phyloP scores from a whole-genome alignment of 257 asterid genomes.

The Solanum stenotomum region DNA sequence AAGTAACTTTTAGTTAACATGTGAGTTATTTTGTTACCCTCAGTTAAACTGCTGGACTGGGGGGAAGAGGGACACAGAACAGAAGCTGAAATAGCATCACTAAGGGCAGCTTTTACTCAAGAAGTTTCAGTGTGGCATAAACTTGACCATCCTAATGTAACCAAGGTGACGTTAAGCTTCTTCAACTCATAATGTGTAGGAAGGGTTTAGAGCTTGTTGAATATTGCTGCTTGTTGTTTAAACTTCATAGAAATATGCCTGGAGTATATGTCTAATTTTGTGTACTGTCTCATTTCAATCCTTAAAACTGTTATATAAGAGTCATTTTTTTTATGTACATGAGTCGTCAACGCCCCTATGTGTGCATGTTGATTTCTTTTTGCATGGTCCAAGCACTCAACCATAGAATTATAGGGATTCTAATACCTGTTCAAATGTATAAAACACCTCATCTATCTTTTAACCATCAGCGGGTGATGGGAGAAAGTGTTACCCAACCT shows the following conservation, averaged over 20 bases:
- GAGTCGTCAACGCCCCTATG: not conserved
- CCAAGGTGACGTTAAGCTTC: conserved; percentile 40
- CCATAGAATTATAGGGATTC: not conserved
- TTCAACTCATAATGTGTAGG: not conserved
- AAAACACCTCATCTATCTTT: not conserved
- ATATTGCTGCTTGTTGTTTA: not conserved
- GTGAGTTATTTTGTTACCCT: conserved; percentile 11
- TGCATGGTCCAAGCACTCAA: not conserved
- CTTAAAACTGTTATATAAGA: not conserved
- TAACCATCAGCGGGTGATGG: not conserved
- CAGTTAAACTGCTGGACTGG: conserved; percentile 88
- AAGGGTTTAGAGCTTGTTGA: not conserved
- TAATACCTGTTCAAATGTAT: not conserved
- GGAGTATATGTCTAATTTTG: not conserved
- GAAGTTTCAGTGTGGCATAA: conserved; percentile 94
- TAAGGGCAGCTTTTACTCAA: conserved; percentile 80
- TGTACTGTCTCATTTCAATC: not conserved
- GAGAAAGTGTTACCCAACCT: not conserved
- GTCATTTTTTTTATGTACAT: not conserved
- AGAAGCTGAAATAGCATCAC: conserved; percentile 60
- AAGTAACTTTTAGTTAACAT: conserved; percentile 5
- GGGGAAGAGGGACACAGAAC: conserved; percentile 88
- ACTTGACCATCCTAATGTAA: conserved; percentile 85
- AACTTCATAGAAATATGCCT: not conserved
- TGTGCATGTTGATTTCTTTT: not conserved